Evolutionary conservation across 345 rosid species (phyloP).

Genomic region (Barbarea vulgaris): DNA sequence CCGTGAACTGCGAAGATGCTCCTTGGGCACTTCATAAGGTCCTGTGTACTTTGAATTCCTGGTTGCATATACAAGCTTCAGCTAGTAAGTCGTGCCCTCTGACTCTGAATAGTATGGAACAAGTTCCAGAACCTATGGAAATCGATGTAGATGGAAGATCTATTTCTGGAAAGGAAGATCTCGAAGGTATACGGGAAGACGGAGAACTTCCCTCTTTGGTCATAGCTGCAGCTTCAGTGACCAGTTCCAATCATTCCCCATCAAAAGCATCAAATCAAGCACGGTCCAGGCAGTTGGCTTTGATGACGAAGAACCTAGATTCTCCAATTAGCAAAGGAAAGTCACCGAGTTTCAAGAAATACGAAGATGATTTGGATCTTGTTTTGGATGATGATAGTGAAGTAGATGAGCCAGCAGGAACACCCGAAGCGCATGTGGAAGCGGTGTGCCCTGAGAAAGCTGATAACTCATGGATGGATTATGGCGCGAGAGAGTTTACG

Average conservation of each 20-base stretch:
- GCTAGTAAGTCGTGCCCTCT: constrained; percentile 46
- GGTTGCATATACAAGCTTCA: constrained; percentile 60
- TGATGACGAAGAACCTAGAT: constrained; percentile 74
- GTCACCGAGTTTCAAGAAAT: constrained; percentile 69
- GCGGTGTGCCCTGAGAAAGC: constrained; percentile 41
- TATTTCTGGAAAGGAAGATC: constrained; percentile 60
- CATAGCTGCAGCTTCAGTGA: constrained; percentile 48
- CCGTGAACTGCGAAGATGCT: constrained; percentile 59
- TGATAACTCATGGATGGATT: constrained; percentile 69
- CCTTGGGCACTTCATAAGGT: constrained; percentile 82
- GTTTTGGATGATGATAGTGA: constrained; percentile 80
- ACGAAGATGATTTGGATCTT: constrained; percentile 71
- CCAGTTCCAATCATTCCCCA: constrained; percentile 44
- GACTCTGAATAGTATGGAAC: constrained; percentile 46
- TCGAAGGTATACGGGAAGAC: constrained; percentile 73
- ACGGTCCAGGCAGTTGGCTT: constrained; percentile 71
- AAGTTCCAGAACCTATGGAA: constrained; percentile 61
- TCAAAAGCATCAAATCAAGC: constrained; percentile 51
- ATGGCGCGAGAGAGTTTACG: constrained; percentile 66
- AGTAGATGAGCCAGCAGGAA: constrained; percentile 59
- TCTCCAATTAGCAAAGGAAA: constrained; percentile 62
- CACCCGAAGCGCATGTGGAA: constrained; percentile 49
- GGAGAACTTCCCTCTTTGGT: constrained; percentile 95
- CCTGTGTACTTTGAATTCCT: constrained; percentile 68
- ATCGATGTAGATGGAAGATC: constrained; percentile 59